Evolutionary conservation across 352 stramenopile species (phyloP).

Genomic region (Globisporangium solare): DNA sequence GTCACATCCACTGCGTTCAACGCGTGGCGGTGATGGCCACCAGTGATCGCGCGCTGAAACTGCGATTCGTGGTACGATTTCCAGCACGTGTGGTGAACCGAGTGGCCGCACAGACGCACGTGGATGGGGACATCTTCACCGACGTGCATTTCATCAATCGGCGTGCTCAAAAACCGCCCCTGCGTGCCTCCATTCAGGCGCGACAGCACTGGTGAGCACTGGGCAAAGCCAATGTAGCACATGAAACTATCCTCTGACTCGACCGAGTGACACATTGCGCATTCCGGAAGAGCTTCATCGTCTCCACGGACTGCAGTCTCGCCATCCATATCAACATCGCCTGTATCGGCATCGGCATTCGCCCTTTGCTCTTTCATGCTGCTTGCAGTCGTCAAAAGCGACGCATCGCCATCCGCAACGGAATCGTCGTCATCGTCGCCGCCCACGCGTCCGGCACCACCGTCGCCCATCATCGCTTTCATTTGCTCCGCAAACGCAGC

Average conservation of each 20-base stretch:
- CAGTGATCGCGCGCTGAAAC: slow-evolving; percentile 90
- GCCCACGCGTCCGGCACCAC: slow-evolving; percentile 25
- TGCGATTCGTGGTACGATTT: slow-evolving; percentile 94
- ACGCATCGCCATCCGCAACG: slow-evolving; percentile 4
- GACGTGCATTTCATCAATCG: slow-evolving; percentile 85
- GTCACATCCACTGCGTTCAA: slow-evolving; percentile 94
- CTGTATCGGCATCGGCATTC: slow-evolving; percentile 18
- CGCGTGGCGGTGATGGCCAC: slow-evolving; percentile 90
- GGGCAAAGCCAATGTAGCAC: slow-evolving; percentile 84
- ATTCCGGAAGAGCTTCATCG: slow-evolving; percentile 40
- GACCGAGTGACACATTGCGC: slow-evolving; percentile 84
- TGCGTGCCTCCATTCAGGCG: slow-evolving; percentile 57
- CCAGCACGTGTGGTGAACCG: slow-evolving; percentile 93
- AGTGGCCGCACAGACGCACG: slow-evolving; percentile 91
- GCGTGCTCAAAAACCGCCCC: slow-evolving; percentile 54
- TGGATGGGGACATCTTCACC: slow-evolving; percentile 79
- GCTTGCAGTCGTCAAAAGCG: background rate
- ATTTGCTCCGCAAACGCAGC: slow-evolving; percentile 77
- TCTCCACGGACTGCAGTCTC: slow-evolving; percentile 9
- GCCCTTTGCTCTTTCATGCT: background rate
- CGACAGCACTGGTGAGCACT: slow-evolving; percentile 73
- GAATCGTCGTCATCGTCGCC: slow-evolving; percentile 37
- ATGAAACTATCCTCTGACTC: slow-evolving; percentile 78
- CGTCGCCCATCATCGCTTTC: slow-evolving; percentile 49
- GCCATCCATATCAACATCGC: slow-evolving; percentile 47